Conservation (phyloP, 2,329 filamentous ascomycete genomes). For the Balansia obtecta region DNA sequence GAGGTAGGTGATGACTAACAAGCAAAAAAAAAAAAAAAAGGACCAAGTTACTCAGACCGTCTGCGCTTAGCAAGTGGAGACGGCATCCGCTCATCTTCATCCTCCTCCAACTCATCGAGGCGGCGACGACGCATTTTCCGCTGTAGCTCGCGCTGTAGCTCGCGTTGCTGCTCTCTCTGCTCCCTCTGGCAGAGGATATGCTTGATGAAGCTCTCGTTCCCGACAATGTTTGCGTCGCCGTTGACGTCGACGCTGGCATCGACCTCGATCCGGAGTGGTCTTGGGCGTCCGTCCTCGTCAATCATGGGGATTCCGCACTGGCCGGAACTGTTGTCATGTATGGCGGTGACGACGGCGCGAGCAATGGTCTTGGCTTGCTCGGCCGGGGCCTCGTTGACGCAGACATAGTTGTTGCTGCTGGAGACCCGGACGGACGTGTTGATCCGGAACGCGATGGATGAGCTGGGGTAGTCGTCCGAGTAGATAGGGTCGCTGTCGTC, state of each 20-base stretch:
- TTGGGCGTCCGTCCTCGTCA: slow-evolving; percentile 28
- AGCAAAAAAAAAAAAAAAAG: too few species aligned
- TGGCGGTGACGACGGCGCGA: slow-evolving; percentile 29
- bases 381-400: slow-evolving; percentile 26
- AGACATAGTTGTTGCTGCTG: slow-evolving; percentile 36
- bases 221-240: slow-evolving; percentile 32
- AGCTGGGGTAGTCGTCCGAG: slow-evolving; percentile 9
- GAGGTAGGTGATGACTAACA: background rate
- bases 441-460: slow-evolving; percentile 34
- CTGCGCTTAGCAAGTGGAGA: background rate
- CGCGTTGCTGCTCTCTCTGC: too few species aligned
- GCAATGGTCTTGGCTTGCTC: slow-evolving; percentile 30
- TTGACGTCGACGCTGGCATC: slow-evolving; percentile 32
- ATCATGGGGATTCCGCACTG: slow-evolving; percentile 32
- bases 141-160: too few species aligned
- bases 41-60: slow-evolving; percentile 4
- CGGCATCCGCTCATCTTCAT: slow-evolving; percentile 6
- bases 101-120: too few species aligned
- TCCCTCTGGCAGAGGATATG: slow-evolving; percentile 12
- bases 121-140: slow-evolving; percentile 8
- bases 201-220: slow-evolving; percentile 18
- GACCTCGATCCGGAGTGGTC: slow-evolving; percentile 30
- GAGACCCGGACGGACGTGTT: slow-evolving; percentile 33
- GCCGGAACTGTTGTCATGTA: slow-evolving; percentile 29
- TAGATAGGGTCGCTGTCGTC: background rate